Conservation (phyloP, 495 filamentous ascomycete species). For the Glutinoglossum americanum region DNA sequence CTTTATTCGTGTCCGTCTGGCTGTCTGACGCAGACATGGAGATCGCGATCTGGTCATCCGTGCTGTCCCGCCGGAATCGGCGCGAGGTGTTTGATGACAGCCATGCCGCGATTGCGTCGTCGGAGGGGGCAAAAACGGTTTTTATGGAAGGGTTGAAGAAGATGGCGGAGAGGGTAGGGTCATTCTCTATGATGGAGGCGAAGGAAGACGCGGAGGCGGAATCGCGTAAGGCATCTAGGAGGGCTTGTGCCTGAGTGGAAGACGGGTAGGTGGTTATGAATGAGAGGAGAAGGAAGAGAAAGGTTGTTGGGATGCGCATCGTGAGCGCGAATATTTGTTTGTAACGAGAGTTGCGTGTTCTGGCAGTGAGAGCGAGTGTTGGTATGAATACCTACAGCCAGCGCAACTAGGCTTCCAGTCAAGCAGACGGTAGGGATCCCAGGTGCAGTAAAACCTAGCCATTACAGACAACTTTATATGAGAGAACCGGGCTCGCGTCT, state of each 20-base stretch:
- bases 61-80: background rate
- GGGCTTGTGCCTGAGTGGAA: background rate
- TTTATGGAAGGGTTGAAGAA: conserved; percentile 12
- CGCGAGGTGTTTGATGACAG: background rate
- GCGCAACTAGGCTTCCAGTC: too few relatives aligned
- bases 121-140: conserved; percentile 17
- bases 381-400: too few relatives aligned
- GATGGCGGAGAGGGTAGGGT: conserved; percentile 10
- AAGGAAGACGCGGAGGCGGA: conserved; percentile 14
- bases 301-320: too few relatives aligned
- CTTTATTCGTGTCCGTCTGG: background rate
- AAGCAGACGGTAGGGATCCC: too few relatives aligned
- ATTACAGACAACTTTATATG: too few relatives aligned
- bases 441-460: too few relatives aligned
- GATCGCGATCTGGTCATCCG: background rate
- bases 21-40: background rate
- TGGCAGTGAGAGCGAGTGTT: too few relatives aligned
- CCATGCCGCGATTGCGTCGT: conserved; percentile 3
- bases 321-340: too few relatives aligned
- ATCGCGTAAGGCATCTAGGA: conserved; percentile 5
- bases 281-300: background rate
- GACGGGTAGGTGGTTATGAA: background rate
- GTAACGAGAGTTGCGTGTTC: too few relatives aligned
- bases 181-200: conserved; percentile 13
- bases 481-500: too few relatives aligned